Percentiles rank a stretch among this genome's conserved stretches.
Evolutionary conservation across 164 flowering plant species (phyloP).

Genomic region (Aristolochia fimbriata): DNA sequence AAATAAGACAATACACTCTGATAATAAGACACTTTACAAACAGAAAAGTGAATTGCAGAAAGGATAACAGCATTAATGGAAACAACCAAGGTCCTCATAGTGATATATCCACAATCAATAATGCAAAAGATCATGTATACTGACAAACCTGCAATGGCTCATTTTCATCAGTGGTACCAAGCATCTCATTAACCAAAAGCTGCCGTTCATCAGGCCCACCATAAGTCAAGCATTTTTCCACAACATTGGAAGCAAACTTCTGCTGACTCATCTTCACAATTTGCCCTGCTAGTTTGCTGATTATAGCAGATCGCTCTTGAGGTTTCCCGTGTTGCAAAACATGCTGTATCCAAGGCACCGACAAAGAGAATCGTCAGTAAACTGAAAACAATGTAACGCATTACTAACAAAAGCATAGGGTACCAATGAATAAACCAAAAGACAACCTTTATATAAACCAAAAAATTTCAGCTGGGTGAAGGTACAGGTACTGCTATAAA

Average conservation of each 20-base stretch:
- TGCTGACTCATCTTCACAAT: slow-evolving; percentile 93
- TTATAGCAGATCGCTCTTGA: slow-evolving; percentile 61
- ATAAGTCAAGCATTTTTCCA: slow-evolving; percentile 79
- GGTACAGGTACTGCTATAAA: too few species aligned
- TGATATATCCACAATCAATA: background rate
- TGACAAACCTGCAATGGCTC: slow-evolving; percentile 73
- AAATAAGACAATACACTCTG: too few species aligned
- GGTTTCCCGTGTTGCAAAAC: slow-evolving; percentile 77
- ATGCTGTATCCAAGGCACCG: slow-evolving; percentile 37
- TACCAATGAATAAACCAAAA: background rate
- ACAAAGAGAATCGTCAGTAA: background rate
- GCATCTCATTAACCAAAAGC: slow-evolving; percentile 74
- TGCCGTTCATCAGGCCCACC: slow-evolving; percentile 73
- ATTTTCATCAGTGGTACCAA: slow-evolving; percentile 81
- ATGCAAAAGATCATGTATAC: background rate
- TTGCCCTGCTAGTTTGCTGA: slow-evolving; percentile 73
- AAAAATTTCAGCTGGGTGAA: too few species aligned
- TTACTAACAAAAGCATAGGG: background rate
- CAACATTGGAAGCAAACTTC: slow-evolving; percentile 93
- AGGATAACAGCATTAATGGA: background rate
- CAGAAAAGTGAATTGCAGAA: background rate
- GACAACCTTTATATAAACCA: too few species aligned
- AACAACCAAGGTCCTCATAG: background rate
- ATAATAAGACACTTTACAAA: too few species aligned
- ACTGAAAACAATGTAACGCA: background rate